Base-by-base conservation (phyloP, 371 early-diverging fungal species). In the Phascolomyces articulosus region DNA sequence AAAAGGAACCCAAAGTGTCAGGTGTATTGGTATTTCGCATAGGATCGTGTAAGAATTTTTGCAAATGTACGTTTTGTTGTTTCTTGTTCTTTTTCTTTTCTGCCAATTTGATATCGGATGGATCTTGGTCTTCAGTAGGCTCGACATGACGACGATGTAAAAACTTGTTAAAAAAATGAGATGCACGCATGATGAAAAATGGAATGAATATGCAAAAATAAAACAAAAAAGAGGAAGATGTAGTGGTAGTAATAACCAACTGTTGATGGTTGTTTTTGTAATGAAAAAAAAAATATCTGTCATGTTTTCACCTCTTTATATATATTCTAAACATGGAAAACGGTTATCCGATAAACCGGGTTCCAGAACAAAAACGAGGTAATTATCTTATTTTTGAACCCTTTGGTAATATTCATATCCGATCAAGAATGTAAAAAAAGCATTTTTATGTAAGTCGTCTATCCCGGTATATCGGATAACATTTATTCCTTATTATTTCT, bases 31-130 rank as follows among this genome's bases (percentile, higher is more conserved):
- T 68, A 38, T 65, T 77, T 24, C 78, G 69, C 70, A 68, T 80
- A 27, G 80, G 80, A 65, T 80, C 80, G 54, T 71, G 68, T 24
- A 64, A 38, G 58, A 65, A 77, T 56, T 71, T 74, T 58, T 61
- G 62, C 16, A 47, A 15, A 6, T 8, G 15, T 10, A 40, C 23
- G 4, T 51, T 23, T 51, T 51, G 24, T 51, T 34, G 11, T 34
- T 9, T 34, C 34, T 34, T 34, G 34, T 34, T 34, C 34, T 1
- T 34, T 11, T 0, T 34, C 9, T 34, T 34, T 11, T 34, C n/a
- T n/a, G n/a, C n/a, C n/a, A n/a, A n/a, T n/a, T n/a, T n/a, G n/a
- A n/a, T n/a, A n/a, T n/a, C n/a, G n/a, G n/a, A n/a, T n/a, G n/a
- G n/a, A n/a, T n/a, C n/a, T n/a, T n/a, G n/a, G n/a, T 24, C 51